Evolutionary conservation across 2,329 filamentous ascomycete genomes (phyloP).

Genomic region (Penicillium concentricum): DNA sequence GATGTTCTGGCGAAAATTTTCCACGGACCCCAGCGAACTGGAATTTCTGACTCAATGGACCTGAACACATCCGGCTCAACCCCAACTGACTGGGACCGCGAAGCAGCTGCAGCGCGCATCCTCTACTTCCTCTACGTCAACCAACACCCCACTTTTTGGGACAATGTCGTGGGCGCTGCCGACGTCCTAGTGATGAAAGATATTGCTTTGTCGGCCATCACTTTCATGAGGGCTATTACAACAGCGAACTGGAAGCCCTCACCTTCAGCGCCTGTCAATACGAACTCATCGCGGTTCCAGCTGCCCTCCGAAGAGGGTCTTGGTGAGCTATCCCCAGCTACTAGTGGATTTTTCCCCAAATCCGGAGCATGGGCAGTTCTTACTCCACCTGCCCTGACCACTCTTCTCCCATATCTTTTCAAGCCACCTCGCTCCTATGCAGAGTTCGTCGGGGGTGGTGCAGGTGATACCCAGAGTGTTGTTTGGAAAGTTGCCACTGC

Average conservation of each 20-base stretch:
- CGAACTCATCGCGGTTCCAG: constrained; percentile 28
- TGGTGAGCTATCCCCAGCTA: constrained; percentile 37
- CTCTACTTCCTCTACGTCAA: constrained; percentile 57
- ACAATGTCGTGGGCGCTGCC: constrained; percentile 53
- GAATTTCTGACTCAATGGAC: constrained; percentile 29
- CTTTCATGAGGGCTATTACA: constrained; percentile 53
- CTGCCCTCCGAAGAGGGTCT: constrained; percentile 44
- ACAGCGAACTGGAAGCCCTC: constrained; percentile 55
- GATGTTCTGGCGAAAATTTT: constrained; percentile 57
- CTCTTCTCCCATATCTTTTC: constrained; percentile 57
- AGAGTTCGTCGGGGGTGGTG: constrained; percentile 57
- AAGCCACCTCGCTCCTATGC: constrained; percentile 57
- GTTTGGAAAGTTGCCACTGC: constrained; percentile 58
- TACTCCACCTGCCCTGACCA: constrained; percentile 50
- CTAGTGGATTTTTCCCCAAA: constrained; percentile 37
- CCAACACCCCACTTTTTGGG: constrained; percentile 53
- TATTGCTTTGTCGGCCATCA: constrained; percentile 55
- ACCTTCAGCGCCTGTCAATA: constrained; percentile 28
- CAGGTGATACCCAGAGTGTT: constrained; percentile 56
- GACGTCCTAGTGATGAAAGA: constrained; percentile 59
- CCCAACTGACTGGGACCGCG: constrained; percentile 43
- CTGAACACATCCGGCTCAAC: constrained; percentile 34
- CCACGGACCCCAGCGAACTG: constrained; percentile 48
- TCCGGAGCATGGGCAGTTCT: constrained; percentile 54
- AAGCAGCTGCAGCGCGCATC: constrained; percentile 54